These are phyloP conservation scores for Dothideomycetes sp. DNA, from an alignment of 2,329 filamentous ascomycete species.

Conservation along the genomic window DNA sequence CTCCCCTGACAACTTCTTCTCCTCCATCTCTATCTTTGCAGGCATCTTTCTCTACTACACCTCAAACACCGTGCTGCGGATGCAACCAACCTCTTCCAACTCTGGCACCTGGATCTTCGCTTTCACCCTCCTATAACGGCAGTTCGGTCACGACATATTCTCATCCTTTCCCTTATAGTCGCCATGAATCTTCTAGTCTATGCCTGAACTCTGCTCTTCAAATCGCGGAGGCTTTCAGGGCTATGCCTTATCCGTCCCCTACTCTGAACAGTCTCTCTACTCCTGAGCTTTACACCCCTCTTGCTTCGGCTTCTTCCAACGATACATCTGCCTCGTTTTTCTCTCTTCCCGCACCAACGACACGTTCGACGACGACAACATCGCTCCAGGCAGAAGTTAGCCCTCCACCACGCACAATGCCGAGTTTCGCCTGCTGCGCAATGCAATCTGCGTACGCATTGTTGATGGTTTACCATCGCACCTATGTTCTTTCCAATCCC, in stretches of 20 bases:
- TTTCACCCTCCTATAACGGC: not conserved
- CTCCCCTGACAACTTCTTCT: too few species aligned
- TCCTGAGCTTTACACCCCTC: too few species aligned
- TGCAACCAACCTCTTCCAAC: slow-evolving; percentile 16
- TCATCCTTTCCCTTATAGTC: slow-evolving; percentile 35
- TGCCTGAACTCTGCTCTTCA: slow-evolving; percentile 42
- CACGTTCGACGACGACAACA: not conserved
- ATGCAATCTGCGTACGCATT: slow-evolving; percentile 40
- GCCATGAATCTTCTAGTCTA: slow-evolving; percentile 40
- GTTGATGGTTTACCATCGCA: slow-evolving; percentile 32
- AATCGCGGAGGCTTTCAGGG: slow-evolving; percentile 39
- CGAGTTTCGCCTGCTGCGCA: slow-evolving; percentile 38
- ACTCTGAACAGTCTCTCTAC: too few species aligned
- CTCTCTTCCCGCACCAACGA: too few species aligned
- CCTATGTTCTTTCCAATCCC: slow-evolving; percentile 1
- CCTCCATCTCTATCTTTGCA: too few species aligned
- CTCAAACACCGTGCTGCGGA: not conserved
- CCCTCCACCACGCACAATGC: slow-evolving; percentile 34
- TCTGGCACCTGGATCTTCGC: not conserved
- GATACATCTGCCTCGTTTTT: too few species aligned
- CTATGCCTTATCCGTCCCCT: slow-evolving; percentile 40
- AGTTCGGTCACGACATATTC: not conserved
- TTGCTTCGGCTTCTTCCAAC: too few species aligned
- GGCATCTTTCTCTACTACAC: too few species aligned
- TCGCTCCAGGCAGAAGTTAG: too few species aligned